Percentiles rank a stretch among this genome's conserved stretches.
phyloP scores from a whole-genome alignment of 371 early-diverging fungal genomes.

The Lichtheimia corymbifera region DNA sequence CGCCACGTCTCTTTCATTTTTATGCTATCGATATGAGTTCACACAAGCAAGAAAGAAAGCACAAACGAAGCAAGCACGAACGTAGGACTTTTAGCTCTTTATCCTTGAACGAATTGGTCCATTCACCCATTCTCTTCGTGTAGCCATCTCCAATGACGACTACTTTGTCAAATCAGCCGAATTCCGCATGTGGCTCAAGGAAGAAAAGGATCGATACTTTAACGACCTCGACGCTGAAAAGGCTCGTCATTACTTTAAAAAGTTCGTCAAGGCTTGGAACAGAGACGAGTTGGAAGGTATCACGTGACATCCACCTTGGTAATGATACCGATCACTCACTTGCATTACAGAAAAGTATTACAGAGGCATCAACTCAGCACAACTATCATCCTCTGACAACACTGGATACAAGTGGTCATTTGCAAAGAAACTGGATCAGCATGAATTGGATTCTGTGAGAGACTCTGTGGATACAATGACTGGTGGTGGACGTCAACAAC shows the following conservation, averaged over 20 bases:
- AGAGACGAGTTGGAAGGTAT: slow-evolving; percentile 61
- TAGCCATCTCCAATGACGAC: slow-evolving; percentile 68
- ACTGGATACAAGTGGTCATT: slow-evolving; percentile 83
- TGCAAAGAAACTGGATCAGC: slow-evolving; percentile 60
- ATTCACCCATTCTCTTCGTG: background rate
- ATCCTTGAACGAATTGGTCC: background rate
- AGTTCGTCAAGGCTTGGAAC: slow-evolving; percentile 82
- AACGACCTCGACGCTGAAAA: slow-evolving; percentile 72
- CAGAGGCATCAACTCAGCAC: slow-evolving; percentile 66
- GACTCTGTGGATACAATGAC: slow-evolving; percentile 70
- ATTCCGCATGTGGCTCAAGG: slow-evolving; percentile 81
- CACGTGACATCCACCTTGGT: background rate
- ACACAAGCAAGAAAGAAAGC: background rate
- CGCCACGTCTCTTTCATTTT: slow-evolving; percentile 1
- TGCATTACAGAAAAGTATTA: slow-evolving; percentile 60
- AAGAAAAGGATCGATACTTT: slow-evolving; percentile 73
- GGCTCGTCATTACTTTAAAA: slow-evolving; percentile 72
- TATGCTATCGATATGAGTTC: background rate
- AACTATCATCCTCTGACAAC: slow-evolving; percentile 59
- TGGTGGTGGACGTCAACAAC: slow-evolving; percentile 14
- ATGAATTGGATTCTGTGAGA: slow-evolving; percentile 57
- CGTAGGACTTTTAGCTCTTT: background rate
- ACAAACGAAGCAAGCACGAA: background rate
- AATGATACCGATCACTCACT: background rate
- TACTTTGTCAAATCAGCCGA: slow-evolving; percentile 77